Evolutionary conservation across 352 stramenopile genomes (phyloP).

Genomic region (Aphanomyces cochlioides): DNA sequence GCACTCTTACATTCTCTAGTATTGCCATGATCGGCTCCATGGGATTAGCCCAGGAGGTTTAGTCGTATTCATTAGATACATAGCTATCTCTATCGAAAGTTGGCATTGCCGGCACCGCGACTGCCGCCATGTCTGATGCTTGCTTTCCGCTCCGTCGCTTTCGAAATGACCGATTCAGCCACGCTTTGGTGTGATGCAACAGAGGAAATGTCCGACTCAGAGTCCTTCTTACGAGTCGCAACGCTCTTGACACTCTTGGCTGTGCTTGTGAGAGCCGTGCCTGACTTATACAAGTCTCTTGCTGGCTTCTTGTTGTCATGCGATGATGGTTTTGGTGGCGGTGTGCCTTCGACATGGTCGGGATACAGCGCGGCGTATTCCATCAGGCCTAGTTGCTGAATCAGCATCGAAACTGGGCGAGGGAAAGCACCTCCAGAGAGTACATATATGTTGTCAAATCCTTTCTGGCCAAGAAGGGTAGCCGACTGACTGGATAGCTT

Average conservation of each 20-base stretch:
- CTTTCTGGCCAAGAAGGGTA: slow-evolving; percentile 67
- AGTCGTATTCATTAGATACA: too few relatives aligned
- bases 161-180: slow-evolving; percentile 72
- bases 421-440: slow-evolving; percentile 44
- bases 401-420: not conserved
- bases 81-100: slow-evolving; percentile 10
- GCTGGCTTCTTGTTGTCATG: slow-evolving; percentile 51
- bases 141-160: slow-evolving; percentile 60
- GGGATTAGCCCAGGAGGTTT: too few relatives aligned
- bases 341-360: slow-evolving; percentile 60
- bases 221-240: slow-evolving; percentile 46
- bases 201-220: slow-evolving; percentile 53
- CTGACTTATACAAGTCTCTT: slow-evolving; percentile 56
- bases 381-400: slow-evolving; percentile 33
- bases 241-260: slow-evolving; percentile 44
- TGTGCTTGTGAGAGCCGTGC: slow-evolving; percentile 40
- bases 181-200: slow-evolving; percentile 59
- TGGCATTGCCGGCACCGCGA: slow-evolving; percentile 2
- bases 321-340: slow-evolving; percentile 44
- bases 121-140: slow-evolving; percentile 34
- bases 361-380: slow-evolving; percentile 63
- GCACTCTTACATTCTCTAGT: too few relatives aligned
- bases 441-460: slow-evolving; percentile 83
- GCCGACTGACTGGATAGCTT: slow-evolving; percentile 57
- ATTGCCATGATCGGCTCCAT: too few relatives aligned